Evolutionary conservation across 495 filamentous ascomycete genomes (phyloP), one percentile per base, ranked within the genome.

Genomic region (Podospora bellae-mahoneyi): DNA sequence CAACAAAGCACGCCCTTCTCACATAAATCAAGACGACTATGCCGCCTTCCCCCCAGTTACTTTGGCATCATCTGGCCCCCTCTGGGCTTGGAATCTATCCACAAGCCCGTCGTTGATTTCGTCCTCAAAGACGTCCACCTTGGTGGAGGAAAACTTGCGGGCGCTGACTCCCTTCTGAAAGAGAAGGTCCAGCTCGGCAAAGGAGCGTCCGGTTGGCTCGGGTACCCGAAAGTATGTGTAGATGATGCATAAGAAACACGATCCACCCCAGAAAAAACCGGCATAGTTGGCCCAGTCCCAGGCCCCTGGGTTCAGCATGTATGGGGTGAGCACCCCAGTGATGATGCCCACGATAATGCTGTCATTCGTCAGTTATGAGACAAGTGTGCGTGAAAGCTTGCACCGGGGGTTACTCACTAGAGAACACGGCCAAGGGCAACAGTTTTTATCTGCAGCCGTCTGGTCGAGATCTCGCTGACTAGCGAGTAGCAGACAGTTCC

Each of bases 181-280:
- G 56, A 93, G 81, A 20, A 91, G 55, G 73, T 93, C 90, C 66
- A 93, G 76, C 76, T 93, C 91, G 5, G 89, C 90, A 70, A 90
- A 93, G 0, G 89, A 86, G 23, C 90, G 84, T 10, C 90, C 91
- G 2, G 78, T 76, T 0, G 91, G 90, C 69, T 93, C 91, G 0
- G 91, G 91, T 1, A 93, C 84, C 6, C 91, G 86, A 83, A 92
- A 92, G 78, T 87, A 93, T 0, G 86, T 85, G 76, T 91, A 93
- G 4, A 92, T 77, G 65, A 92, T 85, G 77, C 89, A 92, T 48
- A 87, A 75, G 79, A 91, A 91, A 76, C 89, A 91, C 62, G 87
- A 86, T 0, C 87, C 89, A 9, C 84, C 81, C 90, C 89, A 94
- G 82, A 93, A 92, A 77, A 94, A 92, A n/a, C 89, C 90, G n/a